A percentile compares a stretch with the other conserved stretches of the same genome.
phyloP scores from a whole-genome alignment of 495 filamentous ascomycete species.

The Trichoderma parareesei region DNA sequence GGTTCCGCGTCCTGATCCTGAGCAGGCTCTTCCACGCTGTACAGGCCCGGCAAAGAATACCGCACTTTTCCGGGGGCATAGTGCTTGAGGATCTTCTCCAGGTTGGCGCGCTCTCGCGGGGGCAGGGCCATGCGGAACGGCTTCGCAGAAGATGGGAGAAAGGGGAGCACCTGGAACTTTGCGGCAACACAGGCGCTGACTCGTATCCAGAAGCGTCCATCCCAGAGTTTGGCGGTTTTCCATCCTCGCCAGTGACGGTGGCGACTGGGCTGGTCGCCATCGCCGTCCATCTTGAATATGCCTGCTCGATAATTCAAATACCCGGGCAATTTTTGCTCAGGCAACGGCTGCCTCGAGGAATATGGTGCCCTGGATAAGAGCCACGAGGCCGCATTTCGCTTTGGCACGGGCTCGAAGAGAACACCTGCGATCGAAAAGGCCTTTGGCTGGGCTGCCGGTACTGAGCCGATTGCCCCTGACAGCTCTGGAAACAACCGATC shows the following conservation, averaged over 20 bases:
- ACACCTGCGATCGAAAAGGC: constrained; percentile 48
- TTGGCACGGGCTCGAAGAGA: constrained; percentile 40
- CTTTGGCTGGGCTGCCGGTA: constrained; percentile 21
- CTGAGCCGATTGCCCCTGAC: constrained; percentile 24
- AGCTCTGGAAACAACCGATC: constrained; percentile 18
- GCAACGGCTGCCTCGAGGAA: constrained; percentile 20
- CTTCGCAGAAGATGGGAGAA: constrained; percentile 40
- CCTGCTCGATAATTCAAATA: background rate
- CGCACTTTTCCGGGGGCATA: constrained; percentile 44
- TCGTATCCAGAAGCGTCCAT: constrained; percentile 78
- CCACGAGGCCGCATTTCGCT: constrained; percentile 21
- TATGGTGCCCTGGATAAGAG: constrained; percentile 33
- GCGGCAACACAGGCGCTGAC: constrained; percentile 33
- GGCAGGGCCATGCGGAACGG: constrained; percentile 31
- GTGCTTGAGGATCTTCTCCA: constrained; percentile 27
- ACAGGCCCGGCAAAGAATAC: constrained; percentile 46
- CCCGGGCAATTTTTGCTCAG: background rate
- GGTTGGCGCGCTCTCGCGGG: constrained; percentile 15
- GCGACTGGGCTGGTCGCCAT: constrained; percentile 9
- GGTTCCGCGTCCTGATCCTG: constrained; percentile 6
- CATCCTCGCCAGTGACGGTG: constrained; percentile 16
- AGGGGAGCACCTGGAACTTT: constrained; percentile 41
- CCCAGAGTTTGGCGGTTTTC: constrained; percentile 55
- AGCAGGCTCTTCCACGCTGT: constrained; percentile 12
- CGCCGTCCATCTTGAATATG: background rate